Conservation (phyloP, 805 yeast species). For the Sugiyamaella chiloensis region DNA sequence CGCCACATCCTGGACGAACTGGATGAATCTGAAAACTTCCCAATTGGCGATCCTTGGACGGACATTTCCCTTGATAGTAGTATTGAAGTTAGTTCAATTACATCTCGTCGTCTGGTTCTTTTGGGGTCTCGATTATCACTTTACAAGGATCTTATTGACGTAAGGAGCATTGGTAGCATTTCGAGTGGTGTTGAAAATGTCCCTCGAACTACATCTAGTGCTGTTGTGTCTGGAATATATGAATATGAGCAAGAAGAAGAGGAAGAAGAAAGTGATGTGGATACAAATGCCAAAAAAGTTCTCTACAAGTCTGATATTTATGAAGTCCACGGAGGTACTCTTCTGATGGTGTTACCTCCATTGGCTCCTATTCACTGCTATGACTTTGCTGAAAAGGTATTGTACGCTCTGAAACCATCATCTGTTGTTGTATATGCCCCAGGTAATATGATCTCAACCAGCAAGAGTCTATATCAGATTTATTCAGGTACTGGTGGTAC, state of each 20-base stretch:
- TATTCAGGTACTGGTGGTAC: not conserved
- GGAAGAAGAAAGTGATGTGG: constrained; percentile 4
- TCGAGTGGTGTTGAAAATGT: not conserved
- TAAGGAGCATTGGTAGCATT: constrained; percentile 2
- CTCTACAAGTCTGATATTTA: constrained; percentile 1
- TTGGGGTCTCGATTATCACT: constrained; percentile 20
- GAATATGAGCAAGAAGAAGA: constrained; percentile 17
- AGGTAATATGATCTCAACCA: constrained; percentile 16
- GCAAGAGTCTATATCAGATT: constrained; percentile 10
- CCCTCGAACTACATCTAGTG: not conserved
- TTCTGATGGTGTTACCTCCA: constrained; percentile 15
- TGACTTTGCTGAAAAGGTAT: constrained; percentile 15
- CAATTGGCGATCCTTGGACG: constrained; percentile 21
- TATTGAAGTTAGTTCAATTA: not conserved
- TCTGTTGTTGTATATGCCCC: constrained; percentile 16
- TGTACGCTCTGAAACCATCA: constrained; percentile 15
- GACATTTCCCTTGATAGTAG: constrained; percentile 2
- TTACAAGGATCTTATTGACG: constrained; percentile 7
- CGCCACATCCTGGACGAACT: constrained; percentile 52
- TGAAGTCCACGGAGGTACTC: not conserved
- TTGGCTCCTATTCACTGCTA: constrained; percentile 20
- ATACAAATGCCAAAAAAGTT: not conserved
- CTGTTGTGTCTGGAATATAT: constrained; percentile 12
- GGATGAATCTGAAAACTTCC: constrained; percentile 27
- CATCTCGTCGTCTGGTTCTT: constrained; percentile 13